Evolutionary conservation across 352 stramenopile species (phyloP).

Genomic region (Lagenidium giganteum): DNA sequence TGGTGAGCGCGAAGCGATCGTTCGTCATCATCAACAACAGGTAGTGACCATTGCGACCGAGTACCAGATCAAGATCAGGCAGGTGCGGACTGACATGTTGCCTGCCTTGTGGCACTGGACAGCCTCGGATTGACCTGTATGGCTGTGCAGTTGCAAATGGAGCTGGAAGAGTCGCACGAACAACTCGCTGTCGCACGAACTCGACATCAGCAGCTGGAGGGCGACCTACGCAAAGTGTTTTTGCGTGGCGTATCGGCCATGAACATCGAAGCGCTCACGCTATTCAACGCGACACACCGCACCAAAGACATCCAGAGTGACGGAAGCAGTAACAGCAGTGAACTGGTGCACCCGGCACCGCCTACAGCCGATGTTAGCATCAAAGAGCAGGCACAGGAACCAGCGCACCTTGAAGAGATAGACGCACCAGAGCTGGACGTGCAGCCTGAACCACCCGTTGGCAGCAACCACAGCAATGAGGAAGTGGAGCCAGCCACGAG

Average conservation of each 20-base stretch:
- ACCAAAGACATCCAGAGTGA: too few species aligned
- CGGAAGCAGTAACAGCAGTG: constrained; percentile 2
- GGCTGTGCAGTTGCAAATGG: constrained; percentile 28
- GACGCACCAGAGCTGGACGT: too few species aligned
- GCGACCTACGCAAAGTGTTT: constrained; percentile 61
- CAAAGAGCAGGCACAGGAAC: neutral
- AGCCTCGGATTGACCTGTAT: neutral
- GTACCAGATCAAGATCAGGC: constrained; percentile 35
- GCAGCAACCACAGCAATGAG: too few species aligned
- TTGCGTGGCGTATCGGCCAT: constrained; percentile 65
- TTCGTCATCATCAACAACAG: constrained; percentile 21
- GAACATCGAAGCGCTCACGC: constrained; percentile 68
- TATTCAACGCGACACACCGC: constrained; percentile 57
- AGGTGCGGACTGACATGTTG: constrained; percentile 17
- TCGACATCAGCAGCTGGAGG: constrained; percentile 42
- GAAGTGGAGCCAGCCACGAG: too few species aligned
- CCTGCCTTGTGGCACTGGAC: neutral
- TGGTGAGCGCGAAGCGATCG: too few species aligned
- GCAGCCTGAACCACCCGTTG: too few species aligned
- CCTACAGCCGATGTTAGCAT: constrained; percentile 14
- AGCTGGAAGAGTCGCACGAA: constrained; percentile 27
- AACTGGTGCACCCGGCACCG: too few species aligned
- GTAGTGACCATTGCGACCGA: constrained; percentile 26
- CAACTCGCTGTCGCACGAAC: constrained; percentile 30
- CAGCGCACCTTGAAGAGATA: too few species aligned